Evolutionary conservation across 306 rosid species (phyloP).

Genomic region (Chamaecrista fasciculata): DNA sequence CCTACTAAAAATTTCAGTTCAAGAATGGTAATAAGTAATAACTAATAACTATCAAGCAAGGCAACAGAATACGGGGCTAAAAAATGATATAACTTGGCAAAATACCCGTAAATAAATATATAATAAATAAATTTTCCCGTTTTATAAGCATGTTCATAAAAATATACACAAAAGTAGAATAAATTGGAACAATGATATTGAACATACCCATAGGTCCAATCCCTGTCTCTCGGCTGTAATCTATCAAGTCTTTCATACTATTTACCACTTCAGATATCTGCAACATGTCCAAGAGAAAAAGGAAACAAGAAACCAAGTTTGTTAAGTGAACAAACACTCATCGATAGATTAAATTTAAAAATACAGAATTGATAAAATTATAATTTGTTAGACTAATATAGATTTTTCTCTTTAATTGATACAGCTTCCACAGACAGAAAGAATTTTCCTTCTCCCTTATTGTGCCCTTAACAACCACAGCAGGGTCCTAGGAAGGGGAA

Average conservation of each 20-base stretch:
- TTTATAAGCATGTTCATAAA: constrained; percentile 1
- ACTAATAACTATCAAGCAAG: background rate
- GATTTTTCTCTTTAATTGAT: background rate
- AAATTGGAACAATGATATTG: constrained; percentile 14
- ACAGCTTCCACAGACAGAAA: background rate
- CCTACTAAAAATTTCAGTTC: background rate
- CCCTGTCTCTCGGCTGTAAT: constrained; percentile 86
- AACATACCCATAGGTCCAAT: constrained; percentile 95
- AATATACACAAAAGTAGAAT: background rate
- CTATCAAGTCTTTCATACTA: constrained; percentile 98
- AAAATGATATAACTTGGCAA: constrained; percentile 3
- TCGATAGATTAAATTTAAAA: background rate
- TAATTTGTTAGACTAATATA: background rate
- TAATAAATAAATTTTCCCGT: background rate
- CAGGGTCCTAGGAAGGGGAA: too few species aligned
- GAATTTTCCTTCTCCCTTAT: background rate
- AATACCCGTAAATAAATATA: background rate
- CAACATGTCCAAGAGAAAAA: constrained; percentile 22
- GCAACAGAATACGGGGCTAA: background rate
- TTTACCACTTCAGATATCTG: constrained; percentile 99
- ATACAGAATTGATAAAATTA: background rate
- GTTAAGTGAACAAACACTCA: background rate
- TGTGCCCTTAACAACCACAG: background rate
- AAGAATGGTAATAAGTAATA: background rate
- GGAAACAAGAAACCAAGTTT: constrained; percentile 9